Base-by-base conservation (phyloP, 345 rosid species). In the Syzygium aromaticum region DNA sequence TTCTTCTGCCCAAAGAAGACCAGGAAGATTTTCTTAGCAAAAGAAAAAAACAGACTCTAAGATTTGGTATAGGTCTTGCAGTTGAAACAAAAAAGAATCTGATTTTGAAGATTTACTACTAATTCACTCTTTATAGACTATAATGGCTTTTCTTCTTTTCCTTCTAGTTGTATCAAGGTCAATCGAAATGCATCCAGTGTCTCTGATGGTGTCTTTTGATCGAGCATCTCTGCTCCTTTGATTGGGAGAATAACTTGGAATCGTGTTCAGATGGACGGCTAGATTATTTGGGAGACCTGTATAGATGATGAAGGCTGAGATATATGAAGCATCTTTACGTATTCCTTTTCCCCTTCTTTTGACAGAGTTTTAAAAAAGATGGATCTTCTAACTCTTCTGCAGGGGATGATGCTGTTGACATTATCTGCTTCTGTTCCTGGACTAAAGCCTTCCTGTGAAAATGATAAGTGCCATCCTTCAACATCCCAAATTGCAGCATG, bases 331-430 rank as follows among this genome's bases (percentile, higher is more conserved):
- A 33, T 33, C 49, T 19, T 30, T 25, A 25, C 16, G 3, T 59
- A n/a, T 11, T 27, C 63, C 27, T 59, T 25, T 11, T 7, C 64
- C 64, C 30, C 38, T 33, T 59, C 64, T 61, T 61, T 61, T 19
- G 80, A 33, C 80, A 33, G 80, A 33, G 80, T 73, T 33, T 40
- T 22, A 5, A 1, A 8, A 33, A 73, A 19, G 25, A 73, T 73
- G 49, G 49, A 33, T 38, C 49, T 73, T 73, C 27, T 73, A 38
- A 43, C 22, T 77, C n/a, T 52, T 54, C 23, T 86, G 87, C 87
- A 96, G 99, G 99, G 99, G 51, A 98, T 98, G 99, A 90, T 94
- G 73, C 94, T 98, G n/a, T 86, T 98, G 67, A 96, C 99, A 56
- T 53, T 95, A 88, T 91, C 98, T 61, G 95, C 98, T 87, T 91